Base-by-base conservation (phyloP, 2,329 filamentous ascomycete genomes). In the Chrysoporthe cubensis region DNA sequence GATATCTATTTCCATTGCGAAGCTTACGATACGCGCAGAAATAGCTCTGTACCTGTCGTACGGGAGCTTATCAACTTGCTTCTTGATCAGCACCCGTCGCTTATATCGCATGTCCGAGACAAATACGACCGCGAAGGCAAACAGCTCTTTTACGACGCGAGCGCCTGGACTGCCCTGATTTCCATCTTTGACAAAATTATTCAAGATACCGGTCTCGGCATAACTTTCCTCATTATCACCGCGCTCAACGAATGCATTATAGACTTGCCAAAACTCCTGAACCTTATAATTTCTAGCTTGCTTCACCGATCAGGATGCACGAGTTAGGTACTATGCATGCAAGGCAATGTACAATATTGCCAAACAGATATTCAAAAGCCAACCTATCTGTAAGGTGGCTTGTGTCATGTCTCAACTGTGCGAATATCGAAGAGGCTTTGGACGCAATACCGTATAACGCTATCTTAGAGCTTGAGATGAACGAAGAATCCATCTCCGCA, bases 291-390 rank as follows among this genome's bases (percentile, higher is more conserved):
- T 99, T 5, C 86, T 99, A 58, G 96, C 96, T 64, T 99, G 96
- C 83, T 99, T 99, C 80, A 93, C 92, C 67, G 96, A 99, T 74
- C 96, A 98, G 82, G 96, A 99, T 90, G 94, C 95, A 40, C 88
- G 96, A 68, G 96, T 98, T 43, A 88, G 96, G 71, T 99, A 99
- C 79, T 99, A 99, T 81, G 96, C 96, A 34, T 99, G 96, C 81
- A 96, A 99, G 83, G 96, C 94, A 79, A 99, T 99, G 96, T 99
- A 99, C 82, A 99, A 99, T 80, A 99, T 99, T 76, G 94, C 96
- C 76, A 99, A 99, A 81, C 92, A 96, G 75, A 96, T 99, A 71
- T 99, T 99, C 76, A 96, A 99, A 81, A 94, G 95, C 32, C 83
- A 26, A 26, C 26, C 26, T 26, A 2, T 99, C 65, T 97, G 94